phyloP scores from a whole-genome alignment of 2,329 filamentous ascomycete genomes.

The Colletotrichum spinosum region DNA sequence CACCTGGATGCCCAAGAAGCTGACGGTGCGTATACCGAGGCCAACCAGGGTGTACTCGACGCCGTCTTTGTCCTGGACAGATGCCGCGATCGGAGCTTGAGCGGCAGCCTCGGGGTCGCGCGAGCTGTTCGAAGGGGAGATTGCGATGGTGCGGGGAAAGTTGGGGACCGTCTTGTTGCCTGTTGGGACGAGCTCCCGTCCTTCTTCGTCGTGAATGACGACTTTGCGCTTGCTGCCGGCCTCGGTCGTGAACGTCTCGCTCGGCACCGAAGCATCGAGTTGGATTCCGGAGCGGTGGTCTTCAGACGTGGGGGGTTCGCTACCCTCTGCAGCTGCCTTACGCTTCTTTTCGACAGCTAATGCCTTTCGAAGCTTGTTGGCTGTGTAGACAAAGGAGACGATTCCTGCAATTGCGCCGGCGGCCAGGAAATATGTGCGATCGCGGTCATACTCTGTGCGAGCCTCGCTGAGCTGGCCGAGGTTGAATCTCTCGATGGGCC shows the following conservation, averaged over 20 bases:
- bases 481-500: slow-evolving; percentile 62
- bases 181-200: slow-evolving; percentile 81
- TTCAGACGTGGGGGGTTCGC: not conserved
- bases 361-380: slow-evolving; percentile 61
- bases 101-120: slow-evolving; percentile 34
- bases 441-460: slow-evolving; percentile 61
- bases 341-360: slow-evolving; percentile 47
- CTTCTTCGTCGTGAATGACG: slow-evolving; percentile 74
- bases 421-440: slow-evolving; percentile 63
- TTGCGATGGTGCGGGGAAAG: slow-evolving; percentile 79
- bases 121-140: slow-evolving; percentile 60
- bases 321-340: slow-evolving; percentile 36
- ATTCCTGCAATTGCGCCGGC: slow-evolving; percentile 63
- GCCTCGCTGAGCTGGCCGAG: slow-evolving; percentile 59
- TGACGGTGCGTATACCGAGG: slow-evolving; percentile 88
- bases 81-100: slow-evolving; percentile 51
- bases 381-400: slow-evolving; percentile 63
- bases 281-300: slow-evolving; percentile 40
- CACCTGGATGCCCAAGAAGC: slow-evolving; percentile 89
- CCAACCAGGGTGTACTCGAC: slow-evolving; percentile 90
- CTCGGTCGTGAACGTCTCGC: slow-evolving; percentile 60
- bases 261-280: slow-evolving; percentile 57
- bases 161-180: slow-evolving; percentile 83
- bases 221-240: slow-evolving; percentile 65
- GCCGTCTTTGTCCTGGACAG: slow-evolving; percentile 53